Conservation (phyloP, 1,284 basidiomycete species). For the Inonotus hispidus region DNA sequence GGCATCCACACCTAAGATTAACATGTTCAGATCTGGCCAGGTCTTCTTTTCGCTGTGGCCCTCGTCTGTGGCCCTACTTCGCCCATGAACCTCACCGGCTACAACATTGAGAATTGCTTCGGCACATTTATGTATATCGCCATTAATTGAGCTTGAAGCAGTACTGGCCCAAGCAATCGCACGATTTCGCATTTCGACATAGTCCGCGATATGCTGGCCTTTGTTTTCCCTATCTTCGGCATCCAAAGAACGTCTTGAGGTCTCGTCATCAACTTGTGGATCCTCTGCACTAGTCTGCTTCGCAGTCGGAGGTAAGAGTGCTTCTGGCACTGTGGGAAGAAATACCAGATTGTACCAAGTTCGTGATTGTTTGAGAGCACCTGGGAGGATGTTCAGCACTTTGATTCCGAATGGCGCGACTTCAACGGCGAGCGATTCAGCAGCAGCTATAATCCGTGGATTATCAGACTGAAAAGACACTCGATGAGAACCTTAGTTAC, state of each 20-base stretch:
- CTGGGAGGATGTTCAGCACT: slow-evolving; percentile 20
- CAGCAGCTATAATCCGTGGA: slow-evolving; percentile 13
- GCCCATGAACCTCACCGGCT: background rate
- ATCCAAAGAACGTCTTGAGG: background rate
- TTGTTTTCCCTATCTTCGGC: no score
- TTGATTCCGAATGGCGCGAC: slow-evolving; percentile 19
- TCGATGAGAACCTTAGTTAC: background rate
- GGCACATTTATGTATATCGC: slow-evolving; percentile 10
- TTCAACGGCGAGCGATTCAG: slow-evolving; percentile 19
- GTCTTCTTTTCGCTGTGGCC: background rate
- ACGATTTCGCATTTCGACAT: slow-evolving; percentile 4
- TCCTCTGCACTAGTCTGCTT: background rate
- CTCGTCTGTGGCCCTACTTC: background rate
- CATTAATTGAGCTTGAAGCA: slow-evolving; percentile 4
- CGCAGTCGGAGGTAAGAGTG: slow-evolving; percentile 1
- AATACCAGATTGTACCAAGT: slow-evolving; percentile 16
- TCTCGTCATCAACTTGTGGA: background rate
- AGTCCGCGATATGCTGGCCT: slow-evolving; percentile 9
- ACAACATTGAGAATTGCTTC: slow-evolving; percentile 14
- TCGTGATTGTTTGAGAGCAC: slow-evolving; percentile 15
- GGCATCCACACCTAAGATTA: slow-evolving; percentile 19
- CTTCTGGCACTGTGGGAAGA: slow-evolving; percentile 9
- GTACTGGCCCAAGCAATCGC: background rate
- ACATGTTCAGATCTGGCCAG: slow-evolving; percentile 16
- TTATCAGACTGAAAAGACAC: background rate